Base-by-base conservation (phyloP, 2,329 filamentous ascomycete genomes). In the Beauveria scarabaeidicola region DNA sequence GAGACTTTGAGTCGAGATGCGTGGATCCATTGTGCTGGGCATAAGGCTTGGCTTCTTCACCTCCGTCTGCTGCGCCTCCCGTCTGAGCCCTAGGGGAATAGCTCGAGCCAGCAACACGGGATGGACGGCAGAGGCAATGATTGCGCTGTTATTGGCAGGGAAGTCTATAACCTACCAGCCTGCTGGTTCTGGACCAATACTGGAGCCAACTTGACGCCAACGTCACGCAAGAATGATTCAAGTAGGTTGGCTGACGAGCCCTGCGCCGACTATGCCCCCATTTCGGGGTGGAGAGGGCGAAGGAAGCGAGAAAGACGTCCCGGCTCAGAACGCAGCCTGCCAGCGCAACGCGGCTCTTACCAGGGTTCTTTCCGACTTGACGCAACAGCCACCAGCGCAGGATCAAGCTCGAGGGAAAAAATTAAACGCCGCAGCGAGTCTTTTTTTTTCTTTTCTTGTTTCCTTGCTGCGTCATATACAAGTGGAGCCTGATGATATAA, bases 341-440 rank as follows among this genome's bases (percentile, higher is more conserved):
- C 54, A 40, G 32, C 43, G 15, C 32, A 41, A 9, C 7, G n/a
- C 46, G 6, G 19, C 48, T 38, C 27, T 25, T 53, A 17, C 41
- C 36, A 53, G 17, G 40, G 27, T 41, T 36, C 21, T 8, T 48
- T 13, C 41, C 27, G 11, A 41, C 23, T 58, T 23, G 46, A 25
- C 36, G 46, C 55, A 50, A 23, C 32, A 51, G 55, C 55, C 55
- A 58, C 55, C 54, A 38, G 55, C 55, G 55, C 55, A 58, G 23
- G 23, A 46, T 51, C 55, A 41, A 50, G 55, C 55, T 58, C 46
- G n/a, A 58, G 46, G 23, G 32, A 32, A 15, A 21, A n/a, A 7
- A 13, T 19, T 6, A 41, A 23, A 7, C 6, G 13, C 6, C n/a
- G 25, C 13, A 29, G 17, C n/a, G 11, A 46, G n/a, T 17, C 17